phyloP scores from a whole-genome alignment of 768 basidiomycete species.

The Phallus indusiatus region DNA sequence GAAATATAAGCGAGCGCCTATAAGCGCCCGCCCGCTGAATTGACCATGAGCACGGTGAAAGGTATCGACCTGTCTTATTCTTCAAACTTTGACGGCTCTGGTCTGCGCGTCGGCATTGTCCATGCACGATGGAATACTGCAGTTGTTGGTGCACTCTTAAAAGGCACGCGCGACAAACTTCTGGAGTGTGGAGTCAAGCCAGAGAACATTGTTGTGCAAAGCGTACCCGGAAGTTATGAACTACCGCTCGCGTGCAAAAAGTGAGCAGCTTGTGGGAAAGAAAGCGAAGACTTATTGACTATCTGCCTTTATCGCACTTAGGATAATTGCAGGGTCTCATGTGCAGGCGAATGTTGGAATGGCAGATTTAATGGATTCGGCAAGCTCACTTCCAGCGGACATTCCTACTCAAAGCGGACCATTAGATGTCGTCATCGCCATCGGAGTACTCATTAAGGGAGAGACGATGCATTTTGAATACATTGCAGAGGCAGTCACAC shows the following conservation, averaged over 20 bases:
- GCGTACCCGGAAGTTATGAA: conserved; percentile 93
- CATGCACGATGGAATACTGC: conserved; percentile 93
- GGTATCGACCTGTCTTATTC: conserved; percentile 53
- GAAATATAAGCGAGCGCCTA: neutral
- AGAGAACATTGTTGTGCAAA: conserved; percentile 81
- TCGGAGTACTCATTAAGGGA: conserved; percentile 97
- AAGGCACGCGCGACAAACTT: conserved; percentile 71
- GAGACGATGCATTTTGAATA: conserved; percentile 99
- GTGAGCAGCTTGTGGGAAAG: conserved; percentile 36
- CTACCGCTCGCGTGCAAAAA: conserved; percentile 76
- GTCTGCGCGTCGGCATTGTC: conserved; percentile 81
- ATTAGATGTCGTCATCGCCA: conserved; percentile 93
- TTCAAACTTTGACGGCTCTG: conserved; percentile 61
- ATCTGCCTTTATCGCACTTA: conserved; percentile 22
- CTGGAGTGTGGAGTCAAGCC: conserved; percentile 82
- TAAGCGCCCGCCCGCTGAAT: neutral
- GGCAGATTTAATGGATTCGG: conserved; percentile 69
- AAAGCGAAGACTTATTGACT: neutral
- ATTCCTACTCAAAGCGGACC: conserved; percentile 44
- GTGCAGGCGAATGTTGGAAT: conserved; percentile 69
- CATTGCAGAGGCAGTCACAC: conserved; percentile 88
- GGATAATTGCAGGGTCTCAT: conserved; percentile 83
- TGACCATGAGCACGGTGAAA: conserved; percentile 56
- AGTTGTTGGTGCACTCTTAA: conserved; percentile 78
- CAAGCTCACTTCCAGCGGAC: conserved; percentile 37